phyloP scores from a whole-genome alignment of 2,329 filamentous ascomycete genomes.

The Xylaria polymorpha region DNA sequence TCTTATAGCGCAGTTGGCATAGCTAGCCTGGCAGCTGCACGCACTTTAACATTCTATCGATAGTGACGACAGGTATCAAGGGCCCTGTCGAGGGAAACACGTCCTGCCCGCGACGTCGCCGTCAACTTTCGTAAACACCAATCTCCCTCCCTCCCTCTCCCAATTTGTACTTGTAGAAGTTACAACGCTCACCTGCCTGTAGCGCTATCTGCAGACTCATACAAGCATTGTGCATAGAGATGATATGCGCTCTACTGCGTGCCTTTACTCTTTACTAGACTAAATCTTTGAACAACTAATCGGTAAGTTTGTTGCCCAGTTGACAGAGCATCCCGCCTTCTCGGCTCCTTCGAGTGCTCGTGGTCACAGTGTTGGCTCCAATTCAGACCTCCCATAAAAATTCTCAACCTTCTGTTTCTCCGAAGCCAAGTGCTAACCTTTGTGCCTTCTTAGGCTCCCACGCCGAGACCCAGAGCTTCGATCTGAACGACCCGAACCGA shows the following conservation, averaged over 20 bases:
- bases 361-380: not conserved
- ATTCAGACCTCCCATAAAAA: not conserved
- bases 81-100: constrained; percentile 18
- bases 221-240: not conserved
- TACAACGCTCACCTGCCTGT: not conserved
- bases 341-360: not conserved
- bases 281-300: not conserved
- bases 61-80: not conserved
- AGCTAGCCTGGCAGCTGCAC: constrained; percentile 26
- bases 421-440: constrained; percentile 11
- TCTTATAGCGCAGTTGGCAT: constrained; percentile 26
- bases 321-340: not conserved
- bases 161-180: not conserved
- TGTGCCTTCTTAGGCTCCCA: constrained; percentile 5
- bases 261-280: not conserved
- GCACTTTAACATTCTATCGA: constrained; percentile 44
- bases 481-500: not conserved
- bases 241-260: not conserved
- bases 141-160: not conserved
- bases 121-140: constrained; percentile 1
- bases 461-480: not conserved
- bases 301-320: constrained; percentile 7
- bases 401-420: not conserved
- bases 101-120: constrained; percentile 16
- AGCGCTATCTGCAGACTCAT: not conserved